Conservation (phyloP, 78 protist species). For the Polysphondylium violaceum region DNA sequence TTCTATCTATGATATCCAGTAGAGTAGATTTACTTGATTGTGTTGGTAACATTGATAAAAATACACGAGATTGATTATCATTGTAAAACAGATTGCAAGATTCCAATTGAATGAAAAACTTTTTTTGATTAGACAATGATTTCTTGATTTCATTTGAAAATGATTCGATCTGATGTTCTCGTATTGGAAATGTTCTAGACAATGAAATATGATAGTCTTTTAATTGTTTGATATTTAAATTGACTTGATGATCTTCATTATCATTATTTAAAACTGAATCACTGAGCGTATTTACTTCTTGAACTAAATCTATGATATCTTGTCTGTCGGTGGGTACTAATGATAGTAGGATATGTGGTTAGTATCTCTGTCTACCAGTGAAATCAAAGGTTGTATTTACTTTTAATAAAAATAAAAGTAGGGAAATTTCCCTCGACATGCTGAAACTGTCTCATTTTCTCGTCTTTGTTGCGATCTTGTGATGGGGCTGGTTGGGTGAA, state of each 20-base stretch:
- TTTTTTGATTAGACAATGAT: not conserved
- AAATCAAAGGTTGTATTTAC: not conserved
- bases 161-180: constrained; percentile 71
- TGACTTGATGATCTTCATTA: not conserved
- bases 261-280: not conserved
- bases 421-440: constrained; percentile 77
- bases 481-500: too few species aligned
- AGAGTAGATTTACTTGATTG: not conserved
- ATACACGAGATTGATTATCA: constrained; percentile 38
- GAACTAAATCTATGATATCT: constrained; percentile 11
- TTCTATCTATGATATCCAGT: constrained; percentile 4
- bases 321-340: constrained; percentile 36
- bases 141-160: constrained; percentile 9
- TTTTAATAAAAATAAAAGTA: constrained; percentile 33
- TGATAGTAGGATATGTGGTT: not conserved
- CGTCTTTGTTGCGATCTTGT: too few species aligned
- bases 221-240: not conserved
- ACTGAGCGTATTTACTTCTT: constrained; percentile 7
- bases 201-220: constrained; percentile 59
- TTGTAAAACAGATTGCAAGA: constrained; percentile 21
- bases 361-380: not conserved
- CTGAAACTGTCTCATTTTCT: constrained; percentile 30
- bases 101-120: not conserved
- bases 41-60: constrained; percentile 3
- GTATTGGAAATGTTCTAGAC: constrained; percentile 61